Evolutionary conservation across 2,329 filamentous ascomycete genomes (phyloP).

Genomic region (Tolypocladium album): DNA sequence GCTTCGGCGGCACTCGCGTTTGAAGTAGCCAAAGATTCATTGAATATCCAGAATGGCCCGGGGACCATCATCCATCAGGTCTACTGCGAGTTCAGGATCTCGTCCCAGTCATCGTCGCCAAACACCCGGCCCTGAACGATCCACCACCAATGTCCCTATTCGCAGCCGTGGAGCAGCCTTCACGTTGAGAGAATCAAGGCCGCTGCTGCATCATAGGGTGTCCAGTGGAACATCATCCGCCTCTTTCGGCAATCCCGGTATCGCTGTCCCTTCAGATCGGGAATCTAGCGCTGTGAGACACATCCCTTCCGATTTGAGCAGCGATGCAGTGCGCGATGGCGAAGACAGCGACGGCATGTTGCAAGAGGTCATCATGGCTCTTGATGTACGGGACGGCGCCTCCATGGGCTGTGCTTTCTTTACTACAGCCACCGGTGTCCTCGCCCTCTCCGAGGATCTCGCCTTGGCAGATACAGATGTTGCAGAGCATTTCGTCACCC

Average conservation of each 20-base stretch:
- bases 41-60: background rate
- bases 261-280: background rate
- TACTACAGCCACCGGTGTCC: slow-evolving; percentile 53
- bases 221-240: background rate
- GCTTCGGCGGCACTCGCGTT: background rate
- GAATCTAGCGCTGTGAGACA: background rate
- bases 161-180: background rate
- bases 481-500: slow-evolving; percentile 48
- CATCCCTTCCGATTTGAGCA: background rate
- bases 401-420: slow-evolving; percentile 81
- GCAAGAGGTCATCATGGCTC: slow-evolving; percentile 63
- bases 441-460: slow-evolving; percentile 72
- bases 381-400: slow-evolving; percentile 61
- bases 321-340: background rate
- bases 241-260: too few relatives aligned
- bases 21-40: background rate
- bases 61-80: background rate
- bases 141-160: background rate
- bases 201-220: background rate
- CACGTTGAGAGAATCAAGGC: background rate
- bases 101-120: background rate
- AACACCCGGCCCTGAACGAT: background rate
- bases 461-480: slow-evolving; percentile 57
- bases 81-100: background rate
- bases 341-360: background rate